Evolutionary conservation across 768 basidiomycete genomes (phyloP).

Genomic region (Tephrocybe sp.): DNA sequence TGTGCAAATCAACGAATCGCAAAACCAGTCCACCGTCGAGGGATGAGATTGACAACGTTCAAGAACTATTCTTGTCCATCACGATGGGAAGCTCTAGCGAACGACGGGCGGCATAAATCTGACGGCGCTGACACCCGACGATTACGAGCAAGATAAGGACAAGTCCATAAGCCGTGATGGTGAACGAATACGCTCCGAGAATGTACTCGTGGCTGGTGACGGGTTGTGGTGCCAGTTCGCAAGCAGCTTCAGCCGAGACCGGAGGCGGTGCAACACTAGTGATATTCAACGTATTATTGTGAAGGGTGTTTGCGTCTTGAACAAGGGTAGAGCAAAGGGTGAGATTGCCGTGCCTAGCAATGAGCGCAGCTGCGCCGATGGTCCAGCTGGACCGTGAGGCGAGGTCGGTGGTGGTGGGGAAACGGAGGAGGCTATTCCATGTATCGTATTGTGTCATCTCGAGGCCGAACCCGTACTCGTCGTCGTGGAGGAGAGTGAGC

Average conservation of each 20-base stretch:
- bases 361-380: slow-evolving; percentile 12
- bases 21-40: no score
- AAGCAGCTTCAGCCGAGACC: neutral
- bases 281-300: neutral
- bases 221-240: neutral
- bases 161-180: neutral
- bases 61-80: neutral
- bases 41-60: no score
- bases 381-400: slow-evolving; percentile 17
- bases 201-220: neutral
- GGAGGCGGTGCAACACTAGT: neutral
- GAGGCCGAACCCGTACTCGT: slow-evolving; percentile 15
- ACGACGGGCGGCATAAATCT: neutral
- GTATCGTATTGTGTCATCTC: slow-evolving; percentile 18
- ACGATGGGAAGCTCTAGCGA: neutral
- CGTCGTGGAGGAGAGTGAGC: slow-evolving; percentile 15
- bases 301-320: neutral
- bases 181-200: neutral
- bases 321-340: slow-evolving; percentile 1
- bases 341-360: slow-evolving; percentile 13
- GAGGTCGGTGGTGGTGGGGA: slow-evolving; percentile 12
- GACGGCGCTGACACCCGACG: slow-evolving; percentile 5
- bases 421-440: slow-evolving; percentile 13
- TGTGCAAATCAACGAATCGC: no score
- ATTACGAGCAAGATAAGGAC: neutral